Conservation (phyloP, 768 basidiomycete species). For the Panellus pusillus region DNA sequence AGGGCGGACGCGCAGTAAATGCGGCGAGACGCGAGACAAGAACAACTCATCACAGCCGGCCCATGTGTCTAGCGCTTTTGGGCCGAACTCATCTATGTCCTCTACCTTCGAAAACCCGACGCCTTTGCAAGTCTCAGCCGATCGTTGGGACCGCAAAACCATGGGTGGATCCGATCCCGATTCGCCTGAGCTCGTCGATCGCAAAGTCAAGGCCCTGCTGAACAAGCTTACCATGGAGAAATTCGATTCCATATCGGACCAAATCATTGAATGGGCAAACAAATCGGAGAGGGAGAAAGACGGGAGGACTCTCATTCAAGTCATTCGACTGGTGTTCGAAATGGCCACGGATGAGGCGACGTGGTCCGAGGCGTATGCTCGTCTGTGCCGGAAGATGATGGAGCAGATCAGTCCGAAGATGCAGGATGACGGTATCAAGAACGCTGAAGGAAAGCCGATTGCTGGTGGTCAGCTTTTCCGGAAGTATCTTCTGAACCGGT, state of each 20-base stretch:
- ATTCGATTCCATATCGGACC: conserved; percentile 93
- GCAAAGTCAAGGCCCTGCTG: conserved; percentile 87
- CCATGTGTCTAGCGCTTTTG: conserved; percentile 36
- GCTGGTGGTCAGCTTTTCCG: conserved; percentile 93
- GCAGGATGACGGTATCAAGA: conserved; percentile 84
- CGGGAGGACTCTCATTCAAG: conserved; percentile 91
- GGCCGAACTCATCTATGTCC: conserved; percentile 30
- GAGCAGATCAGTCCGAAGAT: conserved; percentile 87
- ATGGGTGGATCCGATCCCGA: conserved; percentile 50
- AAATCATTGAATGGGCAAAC: conserved; percentile 96
- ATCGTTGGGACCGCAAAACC: conserved; percentile 76
- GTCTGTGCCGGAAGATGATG: conserved; percentile 94
- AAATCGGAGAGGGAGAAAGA: conserved; percentile 90
- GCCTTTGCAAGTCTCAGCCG: conserved; percentile 76
- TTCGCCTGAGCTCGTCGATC: conserved; percentile 84
- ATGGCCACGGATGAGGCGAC: conserved; percentile 96
- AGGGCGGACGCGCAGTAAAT: conserved; percentile 74
- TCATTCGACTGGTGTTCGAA: conserved; percentile 95
- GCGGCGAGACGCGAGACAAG: conserved; percentile 75
- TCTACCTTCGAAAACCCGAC: conserved; percentile 62
- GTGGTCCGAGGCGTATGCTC: conserved; percentile 98
- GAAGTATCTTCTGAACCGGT: conserved; percentile 94
- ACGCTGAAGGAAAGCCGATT: conserved; percentile 82
- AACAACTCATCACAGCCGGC: conserved; percentile 46
- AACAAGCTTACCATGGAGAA: conserved; percentile 98